Percentiles rank a stretch among this genome's conserved stretches.
These are phyloP conservation scores for Gliomastix tumulicola DNA, from an alignment of 2,329 filamentous ascomycete genomes.

Conservation along the genomic window DNA sequence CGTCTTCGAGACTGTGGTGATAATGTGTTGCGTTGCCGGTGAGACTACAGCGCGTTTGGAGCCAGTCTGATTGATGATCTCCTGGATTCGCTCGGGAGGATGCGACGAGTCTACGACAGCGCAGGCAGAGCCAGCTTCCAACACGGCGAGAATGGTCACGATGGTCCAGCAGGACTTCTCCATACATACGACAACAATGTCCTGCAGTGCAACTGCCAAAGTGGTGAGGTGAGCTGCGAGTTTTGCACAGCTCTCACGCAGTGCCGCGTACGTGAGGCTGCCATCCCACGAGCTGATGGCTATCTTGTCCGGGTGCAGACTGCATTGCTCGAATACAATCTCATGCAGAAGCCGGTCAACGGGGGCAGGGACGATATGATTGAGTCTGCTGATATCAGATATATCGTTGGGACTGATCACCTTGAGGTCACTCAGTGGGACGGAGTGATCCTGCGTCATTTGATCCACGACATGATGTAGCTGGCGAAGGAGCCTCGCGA, in stretches of 20 bases:
- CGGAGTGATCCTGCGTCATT: too few relatives aligned
- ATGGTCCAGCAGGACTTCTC: not conserved
- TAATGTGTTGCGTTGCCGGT: too few relatives aligned
- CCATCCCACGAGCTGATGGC: conserved; percentile 7
- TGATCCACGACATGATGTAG: too few relatives aligned
- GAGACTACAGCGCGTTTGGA: not conserved
- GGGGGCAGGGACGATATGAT: too few relatives aligned
- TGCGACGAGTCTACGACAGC: not conserved
- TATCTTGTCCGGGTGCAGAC: not conserved
- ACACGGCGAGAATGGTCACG: not conserved
- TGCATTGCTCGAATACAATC: too few relatives aligned
- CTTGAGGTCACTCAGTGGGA: too few relatives aligned
- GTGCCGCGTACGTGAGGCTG: conserved; percentile 4
- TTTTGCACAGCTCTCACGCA: not conserved
- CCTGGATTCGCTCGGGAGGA: not conserved
- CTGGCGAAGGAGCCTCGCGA: too few relatives aligned
- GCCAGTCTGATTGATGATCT: not conserved
- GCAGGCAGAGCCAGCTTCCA: not conserved
- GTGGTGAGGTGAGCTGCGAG: not conserved
- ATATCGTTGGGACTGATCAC: too few relatives aligned
- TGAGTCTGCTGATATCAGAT: too few relatives aligned
- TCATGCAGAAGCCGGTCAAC: too few relatives aligned
- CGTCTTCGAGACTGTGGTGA: too few relatives aligned
- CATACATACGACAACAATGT: not conserved
- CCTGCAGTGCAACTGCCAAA: not conserved